Evolutionary conservation across 306 rosid species (phyloP), one percentile per base, ranked within the genome.

Genomic region (Albizia julibrissin): DNA sequence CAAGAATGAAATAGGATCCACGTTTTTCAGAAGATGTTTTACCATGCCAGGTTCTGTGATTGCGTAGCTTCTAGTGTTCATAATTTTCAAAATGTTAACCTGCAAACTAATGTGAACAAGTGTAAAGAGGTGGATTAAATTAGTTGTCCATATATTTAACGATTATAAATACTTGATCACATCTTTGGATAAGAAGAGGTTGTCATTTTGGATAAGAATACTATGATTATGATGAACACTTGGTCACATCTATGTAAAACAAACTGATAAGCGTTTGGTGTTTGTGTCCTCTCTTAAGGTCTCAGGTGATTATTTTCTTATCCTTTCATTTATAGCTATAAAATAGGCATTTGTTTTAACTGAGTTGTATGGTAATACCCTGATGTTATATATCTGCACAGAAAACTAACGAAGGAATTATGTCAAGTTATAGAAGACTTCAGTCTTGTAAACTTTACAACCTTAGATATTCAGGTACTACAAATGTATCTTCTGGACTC

Each of bases 361-460:
- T n/a, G 62, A 78, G 65, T 46, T 40, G 56, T 54, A 33, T 69
- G 43, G 64, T 29, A 27, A 10, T 70, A 5, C 46, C 74, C 15
- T 72, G 64, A 33, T 81, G 29, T 21, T 80, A 61, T 44, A 80
- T 59, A 29, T 40, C 62, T 68, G 85, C 91, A 89, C 94, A 95
- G 99, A 89, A 95, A 95, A 87, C 97, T 95, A 74, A 95, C 98
- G 5, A 91, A 95, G 88, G 97, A 90, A 89, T 89, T 95, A 66
- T 95, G 99, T 85, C 98, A 89, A 49, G 96, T 95, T 46, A 34
- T 95, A 78, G 99, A 95, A 69, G 80, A 89, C 84, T 93, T 34
- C 74, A 39, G 94, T 84, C 85, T 89, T 66, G 99, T 95, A 84
- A 89, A 79, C 75, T 95, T 95, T 86, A 69, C 99, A 50, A 93